Conservation (phyloP, 306 rosid species). For the Vigna angularis region DNA sequence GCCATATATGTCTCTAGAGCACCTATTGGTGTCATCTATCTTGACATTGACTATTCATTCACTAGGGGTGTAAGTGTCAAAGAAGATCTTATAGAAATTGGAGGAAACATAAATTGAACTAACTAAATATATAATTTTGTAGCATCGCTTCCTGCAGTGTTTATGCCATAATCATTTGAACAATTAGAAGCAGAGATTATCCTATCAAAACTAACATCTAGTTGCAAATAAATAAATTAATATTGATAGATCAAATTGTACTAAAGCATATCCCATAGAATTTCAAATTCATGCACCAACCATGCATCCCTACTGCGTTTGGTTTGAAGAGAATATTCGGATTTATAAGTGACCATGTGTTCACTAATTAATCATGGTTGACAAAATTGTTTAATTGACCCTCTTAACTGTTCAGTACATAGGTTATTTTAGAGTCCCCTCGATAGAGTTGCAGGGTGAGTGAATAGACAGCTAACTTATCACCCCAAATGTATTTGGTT, state of each 20-base stretch:
- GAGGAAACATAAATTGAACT: constrained; percentile 7
- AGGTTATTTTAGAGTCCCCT: background rate
- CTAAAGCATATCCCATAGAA: constrained; percentile 3
- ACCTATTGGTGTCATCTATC: background rate
- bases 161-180: constrained; percentile 16
- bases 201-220: constrained; percentile 7
- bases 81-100: constrained; percentile 6
- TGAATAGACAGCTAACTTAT: background rate
- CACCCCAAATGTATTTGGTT: constrained; percentile 5
- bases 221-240: constrained; percentile 9
- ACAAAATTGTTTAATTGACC: constrained; percentile 25
- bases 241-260: constrained; percentile 5
- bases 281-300: constrained; percentile 11
- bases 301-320: constrained; percentile 17
- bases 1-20: constrained; percentile 13
- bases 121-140: background rate
- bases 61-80: constrained; percentile 17
- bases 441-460: no score
- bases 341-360: constrained; percentile 11
- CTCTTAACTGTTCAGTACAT: constrained; percentile 30
- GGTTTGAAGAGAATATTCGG: constrained; percentile 13
- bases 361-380: constrained; percentile 13
- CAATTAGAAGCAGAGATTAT: constrained; percentile 11
- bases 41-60: constrained; percentile 24
- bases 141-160: background rate